These are phyloP conservation scores for Leccinum rimulosum DNA, from an alignment of 768 basidiomycete species.

Conservation along the genomic window DNA sequence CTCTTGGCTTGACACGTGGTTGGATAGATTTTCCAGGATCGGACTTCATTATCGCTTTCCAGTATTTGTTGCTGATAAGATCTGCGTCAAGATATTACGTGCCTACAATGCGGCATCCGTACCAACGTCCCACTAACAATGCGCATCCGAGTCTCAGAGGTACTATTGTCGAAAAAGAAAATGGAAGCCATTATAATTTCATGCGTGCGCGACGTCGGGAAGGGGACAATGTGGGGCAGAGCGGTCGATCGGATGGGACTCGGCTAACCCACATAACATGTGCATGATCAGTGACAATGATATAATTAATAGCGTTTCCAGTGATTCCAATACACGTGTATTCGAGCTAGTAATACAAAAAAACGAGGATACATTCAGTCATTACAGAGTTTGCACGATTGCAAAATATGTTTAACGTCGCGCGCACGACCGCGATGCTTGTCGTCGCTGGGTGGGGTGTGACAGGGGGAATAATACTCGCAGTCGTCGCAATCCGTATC, in stretches of 20 bases:
- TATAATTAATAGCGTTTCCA: no score
- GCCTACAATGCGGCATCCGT: background rate
- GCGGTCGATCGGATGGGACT: background rate
- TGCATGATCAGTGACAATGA: no score
- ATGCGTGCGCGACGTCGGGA: background rate
- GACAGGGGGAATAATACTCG: constrained; percentile 22
- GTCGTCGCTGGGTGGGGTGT: constrained; percentile 39
- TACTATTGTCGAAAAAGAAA: background rate
- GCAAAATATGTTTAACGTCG: background rate
- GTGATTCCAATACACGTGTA: no score
- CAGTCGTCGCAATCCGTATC: constrained; percentile 27
- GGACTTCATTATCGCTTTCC: background rate
- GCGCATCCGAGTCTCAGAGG: background rate
- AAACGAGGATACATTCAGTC: no score
- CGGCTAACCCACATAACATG: background rate
- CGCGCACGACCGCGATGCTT: constrained; percentile 6
- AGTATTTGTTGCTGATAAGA: background rate
- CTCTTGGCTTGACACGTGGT: background rate
- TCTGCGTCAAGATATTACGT: background rate
- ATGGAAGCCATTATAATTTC: background rate
- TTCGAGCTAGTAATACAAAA: no score
- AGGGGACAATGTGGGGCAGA: background rate
- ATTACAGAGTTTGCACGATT: no score
- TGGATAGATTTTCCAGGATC: background rate
- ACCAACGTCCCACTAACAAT: background rate